Evolutionary conservation across 768 basidiomycete genomes (phyloP).

Genomic region (Suillus tomentosus): DNA sequence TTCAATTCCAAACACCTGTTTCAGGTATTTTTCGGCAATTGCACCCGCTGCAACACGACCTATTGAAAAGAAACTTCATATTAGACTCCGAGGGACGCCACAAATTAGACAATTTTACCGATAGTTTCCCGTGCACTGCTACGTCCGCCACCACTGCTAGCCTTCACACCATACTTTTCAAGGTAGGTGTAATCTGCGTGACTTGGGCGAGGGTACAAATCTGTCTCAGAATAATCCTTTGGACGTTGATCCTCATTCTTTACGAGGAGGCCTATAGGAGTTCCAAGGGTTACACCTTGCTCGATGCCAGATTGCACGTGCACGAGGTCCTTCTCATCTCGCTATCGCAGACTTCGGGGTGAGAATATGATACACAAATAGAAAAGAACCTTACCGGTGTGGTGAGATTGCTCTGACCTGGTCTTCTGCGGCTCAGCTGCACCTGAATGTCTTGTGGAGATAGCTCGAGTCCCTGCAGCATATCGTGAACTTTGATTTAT

Average conservation of each 20-base stretch:
- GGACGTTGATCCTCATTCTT: slow-evolving; percentile 98
- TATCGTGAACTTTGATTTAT: slow-evolving; percentile 11
- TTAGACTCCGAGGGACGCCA: not conserved
- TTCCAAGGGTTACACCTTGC: slow-evolving; percentile 93
- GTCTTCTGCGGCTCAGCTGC: slow-evolving; percentile 88
- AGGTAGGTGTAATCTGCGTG: slow-evolving; percentile 99
- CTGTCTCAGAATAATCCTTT: slow-evolving; percentile 98
- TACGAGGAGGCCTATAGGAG: slow-evolving; percentile 95
- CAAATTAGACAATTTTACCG: slow-evolving; percentile 46
- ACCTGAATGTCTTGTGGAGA: slow-evolving; percentile 83
- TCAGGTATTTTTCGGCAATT: slow-evolving; percentile 96
- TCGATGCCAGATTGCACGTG: slow-evolving; percentile 93
- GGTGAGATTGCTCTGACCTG: slow-evolving; percentile 95
- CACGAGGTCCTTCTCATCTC: slow-evolving; percentile 95
- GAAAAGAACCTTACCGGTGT: slow-evolving; percentile 71
- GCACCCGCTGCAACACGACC: slow-evolving; percentile 97
- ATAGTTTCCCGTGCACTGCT: slow-evolving; percentile 97
- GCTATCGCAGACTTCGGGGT: slow-evolving; percentile 44
- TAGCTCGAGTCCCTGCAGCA: slow-evolving; percentile 74
- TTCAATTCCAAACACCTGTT: slow-evolving; percentile 83
- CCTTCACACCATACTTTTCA: slow-evolving; percentile 96
- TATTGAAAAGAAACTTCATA: slow-evolving; percentile 31
- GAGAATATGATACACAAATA: slow-evolving; percentile 5
- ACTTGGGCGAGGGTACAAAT: slow-evolving; percentile 94
- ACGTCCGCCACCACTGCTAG: slow-evolving; percentile 93